phyloP scores from a whole-genome alignment of 78 protist genomes.

The Speleostelium caveatum region DNA sequence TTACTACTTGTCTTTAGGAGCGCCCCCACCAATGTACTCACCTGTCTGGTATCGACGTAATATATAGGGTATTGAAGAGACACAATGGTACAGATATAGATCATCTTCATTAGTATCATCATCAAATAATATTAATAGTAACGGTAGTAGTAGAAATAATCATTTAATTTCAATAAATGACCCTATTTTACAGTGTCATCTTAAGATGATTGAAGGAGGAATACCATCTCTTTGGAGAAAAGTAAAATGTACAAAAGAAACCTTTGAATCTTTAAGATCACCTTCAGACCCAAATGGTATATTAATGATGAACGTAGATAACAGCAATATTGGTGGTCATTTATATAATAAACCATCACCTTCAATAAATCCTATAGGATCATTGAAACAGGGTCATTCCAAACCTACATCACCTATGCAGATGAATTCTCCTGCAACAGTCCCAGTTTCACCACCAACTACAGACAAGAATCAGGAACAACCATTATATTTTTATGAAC shows the following conservation, averaged over 20 bases:
- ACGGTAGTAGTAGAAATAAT: not conserved
- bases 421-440: not conserved
- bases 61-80: constrained; percentile 29
- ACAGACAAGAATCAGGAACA: not conserved
- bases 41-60: not conserved
- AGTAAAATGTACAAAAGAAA: not conserved
- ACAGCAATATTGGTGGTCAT: not conserved
- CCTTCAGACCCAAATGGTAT: not conserved
- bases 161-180: constrained; percentile 13
- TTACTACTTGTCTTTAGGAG: not conserved
- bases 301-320: not conserved
- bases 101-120: not conserved
- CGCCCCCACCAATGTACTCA: too few relatives aligned
- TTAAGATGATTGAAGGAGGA: constrained; percentile 45
- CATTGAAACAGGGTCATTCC: not conserved
- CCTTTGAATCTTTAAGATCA: not conserved
- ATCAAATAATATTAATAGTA: not conserved
- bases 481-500: not conserved
- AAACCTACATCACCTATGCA: not conserved
- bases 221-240: constrained; percentile 70
- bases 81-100: constrained; percentile 28
- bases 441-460: not conserved
- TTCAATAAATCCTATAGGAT: not conserved
- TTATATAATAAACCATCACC: not conserved
- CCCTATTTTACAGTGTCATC: constrained; percentile 28